Evolutionary conservation across 176 grass and related monocot genomes (phyloP).

Genomic region (Olyra latifolia): DNA sequence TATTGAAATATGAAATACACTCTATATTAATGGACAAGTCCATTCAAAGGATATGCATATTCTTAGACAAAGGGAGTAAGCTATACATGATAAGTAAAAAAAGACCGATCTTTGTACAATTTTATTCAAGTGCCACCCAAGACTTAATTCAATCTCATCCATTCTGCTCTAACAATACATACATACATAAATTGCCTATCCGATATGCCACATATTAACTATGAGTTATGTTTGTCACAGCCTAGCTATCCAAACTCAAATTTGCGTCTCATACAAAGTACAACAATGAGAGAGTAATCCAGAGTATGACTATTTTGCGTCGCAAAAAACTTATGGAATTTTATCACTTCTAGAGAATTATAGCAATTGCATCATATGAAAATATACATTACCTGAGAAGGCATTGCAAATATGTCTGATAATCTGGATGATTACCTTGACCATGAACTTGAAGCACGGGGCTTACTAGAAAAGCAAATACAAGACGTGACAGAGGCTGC

Average conservation of each 20-base stretch:
- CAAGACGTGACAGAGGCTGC: conserved; percentile 70
- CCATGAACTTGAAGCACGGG: conserved; percentile 67
- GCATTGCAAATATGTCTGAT: conserved; percentile 88
- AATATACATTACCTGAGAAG: conserved; percentile 73
- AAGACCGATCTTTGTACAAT: background rate
- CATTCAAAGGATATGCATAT: too few relatives aligned
- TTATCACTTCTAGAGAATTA: conserved; percentile 8
- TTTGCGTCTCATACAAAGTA: conserved; percentile 6
- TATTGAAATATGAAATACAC: too few relatives aligned
- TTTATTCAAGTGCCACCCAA: background rate
- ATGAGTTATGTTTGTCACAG: background rate
- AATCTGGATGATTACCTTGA: conserved; percentile 75
- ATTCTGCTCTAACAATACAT: background rate
- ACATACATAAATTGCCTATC: background rate
- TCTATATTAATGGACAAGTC: too few relatives aligned
- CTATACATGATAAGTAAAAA: background rate
- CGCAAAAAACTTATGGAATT: background rate
- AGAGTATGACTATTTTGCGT: background rate
- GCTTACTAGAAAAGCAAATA: conserved; percentile 80
- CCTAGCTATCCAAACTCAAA: background rate
- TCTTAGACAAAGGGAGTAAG: background rate
- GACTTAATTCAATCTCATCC: conserved; percentile 1
- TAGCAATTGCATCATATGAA: conserved; percentile 21
- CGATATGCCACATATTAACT: background rate
- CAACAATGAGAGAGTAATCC: background rate